phyloP scores from a whole-genome alignment of 495 filamentous ascomycete species.

The Parathielavia hyrcaniae region DNA sequence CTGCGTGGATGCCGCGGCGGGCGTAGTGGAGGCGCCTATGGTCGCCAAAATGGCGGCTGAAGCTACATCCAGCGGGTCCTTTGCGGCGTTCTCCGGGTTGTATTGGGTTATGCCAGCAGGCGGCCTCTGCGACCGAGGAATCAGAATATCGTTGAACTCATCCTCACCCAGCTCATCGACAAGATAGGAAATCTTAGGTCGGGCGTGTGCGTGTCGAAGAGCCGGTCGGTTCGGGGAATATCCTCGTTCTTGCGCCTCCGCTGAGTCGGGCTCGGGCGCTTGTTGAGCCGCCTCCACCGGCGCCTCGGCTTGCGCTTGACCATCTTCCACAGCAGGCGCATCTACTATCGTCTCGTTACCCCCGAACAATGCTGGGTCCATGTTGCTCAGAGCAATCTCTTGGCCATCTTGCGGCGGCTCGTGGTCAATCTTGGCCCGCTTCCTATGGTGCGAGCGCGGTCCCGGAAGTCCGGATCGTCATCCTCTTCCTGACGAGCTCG shows the following conservation, averaged over 20 bases:
- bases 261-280: slow-evolving; percentile 5
- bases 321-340: slow-evolving; percentile 14
- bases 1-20: slow-evolving; percentile 1
- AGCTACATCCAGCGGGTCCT: slow-evolving; percentile 39
- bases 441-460: slow-evolving; percentile 34
- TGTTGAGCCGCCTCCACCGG: not conserved
- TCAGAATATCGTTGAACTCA: slow-evolving; percentile 35
- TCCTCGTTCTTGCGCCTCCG: slow-evolving; percentile 15
- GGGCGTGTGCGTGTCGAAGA: slow-evolving; percentile 44
- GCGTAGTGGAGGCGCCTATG: not conserved
- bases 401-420: slow-evolving; percentile 18
- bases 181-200: slow-evolving; percentile 39
- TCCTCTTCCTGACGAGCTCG: slow-evolving; percentile 41
- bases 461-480: slow-evolving; percentile 44
- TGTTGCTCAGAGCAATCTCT: slow-evolving; percentile 33
- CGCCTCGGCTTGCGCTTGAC: slow-evolving; percentile 7
- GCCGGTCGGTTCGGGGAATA: slow-evolving; percentile 34
- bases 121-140: slow-evolving; percentile 26
- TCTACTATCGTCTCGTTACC: slow-evolving; percentile 21
- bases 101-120: slow-evolving; percentile 17
- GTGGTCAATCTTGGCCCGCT: slow-evolving; percentile 29
- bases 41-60: slow-evolving; percentile 28
- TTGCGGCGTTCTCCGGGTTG: slow-evolving; percentile 17
- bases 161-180: slow-evolving; percentile 35
- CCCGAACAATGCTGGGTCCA: slow-evolving; percentile 37